A percentile compares a stretch with the other conserved stretches of the same genome.
These are phyloP conservation scores for Tylopilus sp. DNA, from an alignment of 1,284 basidiomycete genomes.

Conservation along the genomic window DNA sequence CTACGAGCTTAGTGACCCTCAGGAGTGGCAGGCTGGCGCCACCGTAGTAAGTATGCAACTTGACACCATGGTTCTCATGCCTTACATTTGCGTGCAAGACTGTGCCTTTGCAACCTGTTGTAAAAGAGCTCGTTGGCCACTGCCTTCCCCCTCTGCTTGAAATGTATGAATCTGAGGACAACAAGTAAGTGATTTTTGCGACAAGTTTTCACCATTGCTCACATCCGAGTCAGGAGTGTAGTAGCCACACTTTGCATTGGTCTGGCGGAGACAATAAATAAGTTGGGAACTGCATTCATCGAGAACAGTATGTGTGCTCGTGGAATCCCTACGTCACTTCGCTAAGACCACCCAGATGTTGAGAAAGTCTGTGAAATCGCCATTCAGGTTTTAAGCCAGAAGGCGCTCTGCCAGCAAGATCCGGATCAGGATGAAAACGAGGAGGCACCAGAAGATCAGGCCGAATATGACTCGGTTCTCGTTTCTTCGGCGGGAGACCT, in stretches of 20 bases:
- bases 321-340: neutral
- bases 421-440: conserved; percentile 90
- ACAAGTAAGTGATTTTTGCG: conserved; percentile 71
- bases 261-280: conserved; percentile 86
- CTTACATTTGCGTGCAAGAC: conserved; percentile 18
- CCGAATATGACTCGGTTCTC: conserved; percentile 95
- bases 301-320: conserved; percentile 53
- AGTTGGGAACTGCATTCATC: conserved; percentile 82
- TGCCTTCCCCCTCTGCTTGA: conserved; percentile 77
- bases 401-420: conserved; percentile 93
- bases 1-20: conserved; percentile 81
- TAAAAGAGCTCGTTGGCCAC: conserved; percentile 79
- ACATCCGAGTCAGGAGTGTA: conserved; percentile 61
- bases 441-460: conserved; percentile 76
- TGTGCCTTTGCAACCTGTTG: conserved; percentile 64
- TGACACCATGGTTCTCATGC: neutral
- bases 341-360: conserved; percentile 49
- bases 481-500: conserved; percentile 94
- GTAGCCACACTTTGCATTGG: conserved; percentile 82
- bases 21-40: conserved; percentile 79
- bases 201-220: conserved; percentile 8
- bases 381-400: conserved; percentile 83
- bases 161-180: conserved; percentile 93
- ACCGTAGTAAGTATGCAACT: conserved; percentile 45
- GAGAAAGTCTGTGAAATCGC: conserved; percentile 78